Evolutionary conservation across 2,329 filamentous ascomycete species (phyloP).

Genomic region (Zasmidium angulare): DNA sequence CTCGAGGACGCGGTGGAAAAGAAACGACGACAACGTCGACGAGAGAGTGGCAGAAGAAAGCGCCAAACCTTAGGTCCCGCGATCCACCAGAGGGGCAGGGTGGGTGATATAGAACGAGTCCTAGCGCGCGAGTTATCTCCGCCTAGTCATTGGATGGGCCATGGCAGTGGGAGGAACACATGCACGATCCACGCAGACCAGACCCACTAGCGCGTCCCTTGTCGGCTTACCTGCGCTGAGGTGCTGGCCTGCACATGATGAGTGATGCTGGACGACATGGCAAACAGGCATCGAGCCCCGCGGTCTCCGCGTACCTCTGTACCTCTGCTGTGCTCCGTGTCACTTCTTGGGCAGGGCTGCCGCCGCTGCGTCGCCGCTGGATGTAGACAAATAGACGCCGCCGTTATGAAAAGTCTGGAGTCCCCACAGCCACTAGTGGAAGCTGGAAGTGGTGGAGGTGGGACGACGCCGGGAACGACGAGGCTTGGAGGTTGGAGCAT

Average conservation of each 20-base stretch:
- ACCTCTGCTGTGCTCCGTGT: not conserved
- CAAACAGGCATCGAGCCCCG: not conserved
- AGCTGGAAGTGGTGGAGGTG: not conserved
- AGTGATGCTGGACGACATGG: not conserved
- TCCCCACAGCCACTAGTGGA: not conserved
- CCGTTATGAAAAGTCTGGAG: not conserved
- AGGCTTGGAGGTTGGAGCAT: not conserved
- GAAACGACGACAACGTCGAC: constrained; percentile 14
- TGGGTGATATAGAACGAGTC: constrained; percentile 17
- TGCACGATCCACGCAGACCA: not conserved
- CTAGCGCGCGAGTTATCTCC: constrained; percentile 24
- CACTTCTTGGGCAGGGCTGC: not conserved
- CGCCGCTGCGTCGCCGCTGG: not conserved
- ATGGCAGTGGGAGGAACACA: constrained; percentile 2
- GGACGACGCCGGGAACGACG: not conserved
- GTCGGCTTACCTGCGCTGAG: constrained; percentile 12
- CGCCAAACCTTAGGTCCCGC: constrained; percentile 20
- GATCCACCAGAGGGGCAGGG: constrained; percentile 22
- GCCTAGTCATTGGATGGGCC: constrained; percentile 8
- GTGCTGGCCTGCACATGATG: not conserved
- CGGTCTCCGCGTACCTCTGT: not conserved
- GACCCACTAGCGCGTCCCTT: not conserved
- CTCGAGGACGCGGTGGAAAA: constrained; percentile 9
- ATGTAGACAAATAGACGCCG: not conserved
- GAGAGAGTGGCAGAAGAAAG: constrained; percentile 14